Base-by-base conservation (phyloP, 2,329 filamentous ascomycete species). In the Xylariaceae sp. region DNA sequence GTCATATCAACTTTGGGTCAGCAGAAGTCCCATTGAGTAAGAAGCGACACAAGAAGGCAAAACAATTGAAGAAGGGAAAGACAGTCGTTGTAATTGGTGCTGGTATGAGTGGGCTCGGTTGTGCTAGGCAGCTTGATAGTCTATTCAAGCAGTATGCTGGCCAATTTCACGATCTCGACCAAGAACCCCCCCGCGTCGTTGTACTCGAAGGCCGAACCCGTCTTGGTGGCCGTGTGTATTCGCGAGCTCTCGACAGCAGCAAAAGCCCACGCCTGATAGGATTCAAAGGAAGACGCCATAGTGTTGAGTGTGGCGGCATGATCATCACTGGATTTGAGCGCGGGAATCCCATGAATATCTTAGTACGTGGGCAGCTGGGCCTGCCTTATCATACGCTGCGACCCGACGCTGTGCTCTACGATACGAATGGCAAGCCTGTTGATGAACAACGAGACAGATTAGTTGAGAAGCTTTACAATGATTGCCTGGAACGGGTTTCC, bases 1-100 rank as follows among this genome's bases (percentile, higher is more conserved):
- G 94, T 17, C 96, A 95, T 67, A 95, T 99, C 73, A 99, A 99
- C 68, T 96, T 90, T 66, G 94, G 95, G 14, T 97, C 94, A 66
- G 80, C 94, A 2, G 82, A 90, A 62, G 72, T 90, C n/a, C 80
- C 81, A 33, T 66, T 71, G 41, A 74, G 68, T 18, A 69, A 65
- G 63, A 71, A 63, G 57, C 68, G 59, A 55, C 60, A 53, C 65
- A 68, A 58, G 62, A 76, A 65, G 64, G 64, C 58, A 57, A 74
- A 58, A 60, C 67, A 65, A 73, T 71, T 63, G 67, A 72, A 56
- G 40, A 80, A 76, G 58, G 78, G 81, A 57, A 90, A 85, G 64
- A 94, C 85, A 0, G 81, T 99, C 47, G 85, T 90, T 35, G 82
- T 99, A 10, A 83, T 99, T 52, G 94, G 94, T 39, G 94, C 92